Percentiles rank a stretch among this genome's conserved stretches.
Evolutionary conservation across 345 rosid genomes (phyloP).

Genomic region (Gossypium turneri): DNA sequence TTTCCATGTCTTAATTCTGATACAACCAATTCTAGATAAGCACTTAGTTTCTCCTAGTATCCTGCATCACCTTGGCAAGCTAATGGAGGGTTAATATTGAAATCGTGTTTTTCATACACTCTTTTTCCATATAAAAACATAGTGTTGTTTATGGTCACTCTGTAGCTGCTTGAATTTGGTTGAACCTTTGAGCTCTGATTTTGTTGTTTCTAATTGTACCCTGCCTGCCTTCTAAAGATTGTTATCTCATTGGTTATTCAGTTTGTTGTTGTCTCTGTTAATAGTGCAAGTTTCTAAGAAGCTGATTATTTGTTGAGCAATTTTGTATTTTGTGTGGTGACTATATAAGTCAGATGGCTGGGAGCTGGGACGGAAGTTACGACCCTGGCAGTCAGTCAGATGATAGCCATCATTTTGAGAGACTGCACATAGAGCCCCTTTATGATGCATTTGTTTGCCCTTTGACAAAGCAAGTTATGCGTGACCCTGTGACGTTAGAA

Average conservation of each 20-base stretch:
- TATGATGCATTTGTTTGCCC: slow-evolving; percentile 94
- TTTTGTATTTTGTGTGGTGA: slow-evolving; percentile 13
- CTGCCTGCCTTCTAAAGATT: not conserved
- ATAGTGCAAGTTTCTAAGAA: not conserved
- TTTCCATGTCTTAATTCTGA: not conserved
- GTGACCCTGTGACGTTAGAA: slow-evolving; percentile 80
- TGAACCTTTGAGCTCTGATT: not conserved
- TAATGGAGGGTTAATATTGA: not conserved
- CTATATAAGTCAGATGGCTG: slow-evolving; percentile 45
- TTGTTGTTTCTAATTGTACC: not conserved
- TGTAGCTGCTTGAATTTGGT: not conserved
- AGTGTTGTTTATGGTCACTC: not conserved
- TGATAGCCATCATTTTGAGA: slow-evolving; percentile 61
- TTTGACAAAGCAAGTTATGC: slow-evolving; percentile 85
- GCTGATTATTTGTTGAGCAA: not conserved
- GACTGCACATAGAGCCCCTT: slow-evolving; percentile 57
- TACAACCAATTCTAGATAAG: not conserved
- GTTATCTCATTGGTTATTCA: not conserved
- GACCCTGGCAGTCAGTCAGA: slow-evolving; percentile 72
- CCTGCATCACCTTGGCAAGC: not conserved
- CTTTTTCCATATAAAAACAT: not conserved
- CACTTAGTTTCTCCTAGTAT: not conserved
- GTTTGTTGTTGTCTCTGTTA: not conserved
- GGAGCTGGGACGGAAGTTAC: slow-evolving; percentile 61
- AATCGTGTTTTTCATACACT: not conserved